These are phyloP conservation scores for Alternaria triticina DNA, from an alignment of 2,329 filamentous ascomycete genomes.

Conservation along the genomic window DNA sequence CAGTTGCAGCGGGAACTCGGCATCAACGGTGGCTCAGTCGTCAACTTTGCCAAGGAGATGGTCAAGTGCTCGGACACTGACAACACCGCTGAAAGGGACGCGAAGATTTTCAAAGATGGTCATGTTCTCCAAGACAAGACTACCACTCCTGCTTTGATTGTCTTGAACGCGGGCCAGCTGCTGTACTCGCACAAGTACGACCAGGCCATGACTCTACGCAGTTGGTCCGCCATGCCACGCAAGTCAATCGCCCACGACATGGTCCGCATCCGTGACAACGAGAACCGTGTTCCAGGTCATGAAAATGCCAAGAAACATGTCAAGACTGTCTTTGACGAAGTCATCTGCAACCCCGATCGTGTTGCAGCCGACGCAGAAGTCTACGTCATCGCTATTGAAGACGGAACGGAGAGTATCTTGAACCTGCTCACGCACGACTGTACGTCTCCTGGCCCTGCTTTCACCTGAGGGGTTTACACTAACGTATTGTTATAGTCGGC, in stretches of 20 bases:
- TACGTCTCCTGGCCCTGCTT: slow-evolving; percentile 45
- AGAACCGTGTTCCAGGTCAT: slow-evolving; percentile 71
- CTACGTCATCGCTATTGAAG: slow-evolving; percentile 74
- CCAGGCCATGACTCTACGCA: slow-evolving; percentile 64
- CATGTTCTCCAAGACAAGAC: slow-evolving; percentile 19
- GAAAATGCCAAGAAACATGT: slow-evolving; percentile 66
- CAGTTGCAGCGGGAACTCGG: slow-evolving; percentile 68
- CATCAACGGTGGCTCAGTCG: slow-evolving; percentile 72
- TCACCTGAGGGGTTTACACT: slow-evolving; percentile 3
- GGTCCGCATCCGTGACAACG: slow-evolving; percentile 57
- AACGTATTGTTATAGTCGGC: slow-evolving; percentile 26
- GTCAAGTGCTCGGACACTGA: slow-evolving; percentile 32
- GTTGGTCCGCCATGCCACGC: slow-evolving; percentile 66
- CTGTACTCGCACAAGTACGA: slow-evolving; percentile 73
- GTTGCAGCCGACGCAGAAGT: slow-evolving; percentile 61
- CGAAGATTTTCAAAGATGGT: slow-evolving; percentile 28
- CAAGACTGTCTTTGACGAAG: slow-evolving; percentile 67
- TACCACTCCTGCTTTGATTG: slow-evolving; percentile 65
- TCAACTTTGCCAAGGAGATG: slow-evolving; percentile 65
- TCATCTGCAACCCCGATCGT: slow-evolving; percentile 59
- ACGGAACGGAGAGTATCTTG: slow-evolving; percentile 66
- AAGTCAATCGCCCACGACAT: slow-evolving; percentile 65
- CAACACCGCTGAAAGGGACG: slow-evolving; percentile 9
- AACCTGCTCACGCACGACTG: slow-evolving; percentile 64
- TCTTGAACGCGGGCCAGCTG: slow-evolving; percentile 80